These are phyloP conservation scores for Neckera pumila DNA, from an alignment of 225 moss, liverwort and hornwort genomes.

Conservation along the genomic window DNA sequence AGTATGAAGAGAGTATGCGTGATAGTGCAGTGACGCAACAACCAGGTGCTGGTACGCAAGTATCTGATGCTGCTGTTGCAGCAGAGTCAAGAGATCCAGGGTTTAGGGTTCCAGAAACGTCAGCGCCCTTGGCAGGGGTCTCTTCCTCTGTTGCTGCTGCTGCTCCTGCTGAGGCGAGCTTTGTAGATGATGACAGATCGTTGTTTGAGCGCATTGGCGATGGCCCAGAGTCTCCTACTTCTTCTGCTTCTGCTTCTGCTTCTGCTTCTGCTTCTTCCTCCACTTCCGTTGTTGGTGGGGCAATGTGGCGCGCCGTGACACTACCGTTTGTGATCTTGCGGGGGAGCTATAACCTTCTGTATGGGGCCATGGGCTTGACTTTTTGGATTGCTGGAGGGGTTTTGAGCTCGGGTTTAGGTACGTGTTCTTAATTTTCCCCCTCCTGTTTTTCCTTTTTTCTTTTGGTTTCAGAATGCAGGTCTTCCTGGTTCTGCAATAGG, in stretches of 20 bases:
- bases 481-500: not conserved
- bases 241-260: not conserved
- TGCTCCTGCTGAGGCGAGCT: not conserved
- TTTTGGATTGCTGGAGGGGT: conserved; percentile 64
- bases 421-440: not conserved
- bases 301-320: conserved; percentile 69
- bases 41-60: not conserved
- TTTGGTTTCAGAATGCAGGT: not conserved
- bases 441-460: not conserved
- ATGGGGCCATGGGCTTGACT: conserved; percentile 60
- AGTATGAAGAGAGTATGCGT: conserved; percentile 30
- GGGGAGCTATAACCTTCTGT: conserved; percentile 70
- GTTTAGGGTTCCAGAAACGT: not conserved
- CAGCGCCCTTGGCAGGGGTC: not conserved
- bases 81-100: not conserved
- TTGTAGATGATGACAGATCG: conserved; percentile 1
- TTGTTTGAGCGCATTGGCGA: conserved; percentile 29
- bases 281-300: not conserved
- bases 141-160: not conserved
- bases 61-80: not conserved
- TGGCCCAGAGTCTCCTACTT: conserved; percentile 3
- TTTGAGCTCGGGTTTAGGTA: conserved; percentile 32
- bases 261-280: not conserved
- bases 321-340: conserved; percentile 60
- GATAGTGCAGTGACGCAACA: not conserved